Conservation (phyloP, 208 protist genomes). For the Tritrichomonas foetus region DNA sequence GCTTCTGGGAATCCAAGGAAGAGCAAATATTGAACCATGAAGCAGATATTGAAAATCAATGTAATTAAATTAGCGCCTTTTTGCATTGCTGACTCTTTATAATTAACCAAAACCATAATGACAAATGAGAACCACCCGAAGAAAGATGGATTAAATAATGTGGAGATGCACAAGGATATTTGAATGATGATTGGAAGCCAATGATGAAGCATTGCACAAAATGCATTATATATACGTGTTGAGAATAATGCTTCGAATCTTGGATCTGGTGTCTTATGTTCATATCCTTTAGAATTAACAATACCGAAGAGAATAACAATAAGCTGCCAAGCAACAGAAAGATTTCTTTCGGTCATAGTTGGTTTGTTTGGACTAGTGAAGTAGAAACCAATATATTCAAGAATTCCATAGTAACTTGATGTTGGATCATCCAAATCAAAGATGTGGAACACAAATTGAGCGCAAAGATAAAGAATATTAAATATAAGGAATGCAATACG, state of each 20-base stretch:
- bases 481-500: background rate
- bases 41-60: constrained; percentile 18
- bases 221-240: background rate
- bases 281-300: background rate
- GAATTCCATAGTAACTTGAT: background rate
- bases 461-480: background rate
- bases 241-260: background rate
- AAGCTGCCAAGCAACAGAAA: background rate
- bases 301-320: background rate
- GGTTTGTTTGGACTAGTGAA: background rate
- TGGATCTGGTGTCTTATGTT: background rate
- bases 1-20: background rate
- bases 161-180: constrained; percentile 18
- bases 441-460: background rate
- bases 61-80: background rate
- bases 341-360: background rate
- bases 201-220: background rate
- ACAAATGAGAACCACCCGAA: background rate
- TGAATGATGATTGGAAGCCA: background rate
- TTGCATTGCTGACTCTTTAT: background rate
- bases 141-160: constrained; percentile 6
- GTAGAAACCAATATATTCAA: background rate
- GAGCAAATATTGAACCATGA: background rate
- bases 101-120: background rate
- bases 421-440: background rate